Base-by-base conservation (phyloP, 257 asterid species). In the Ilex asprella region DNA sequence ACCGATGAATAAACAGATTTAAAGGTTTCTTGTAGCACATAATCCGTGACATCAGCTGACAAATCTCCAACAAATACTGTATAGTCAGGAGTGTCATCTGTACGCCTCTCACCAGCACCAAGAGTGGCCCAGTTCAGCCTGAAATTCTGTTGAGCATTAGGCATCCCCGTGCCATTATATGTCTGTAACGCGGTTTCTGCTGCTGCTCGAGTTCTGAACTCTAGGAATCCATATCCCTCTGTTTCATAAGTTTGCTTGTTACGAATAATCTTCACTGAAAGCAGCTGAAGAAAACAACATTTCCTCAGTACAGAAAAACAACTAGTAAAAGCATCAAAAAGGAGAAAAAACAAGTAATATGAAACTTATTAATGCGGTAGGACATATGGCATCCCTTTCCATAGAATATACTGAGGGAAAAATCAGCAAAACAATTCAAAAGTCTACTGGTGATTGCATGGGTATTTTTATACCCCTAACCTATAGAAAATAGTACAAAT, bases 191-290 rank as follows among this genome's bases (percentile, higher is more conserved):
- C 75, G 58, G 31, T 76, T 46, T 86, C 95, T 63, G 96, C 95
- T 16, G 86, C 59, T n/a, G 86, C 81, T 66, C 53, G 96, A 58
- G 79, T 67, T 73, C 91, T 73, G 67, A 89, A 84, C 70, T 89
- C 96, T 16, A 89, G 77, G 59, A 89, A 89, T n/a, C 96, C 96
- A 76, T 86, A 89, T 35, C 95, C 93, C 78, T 86, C 96, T 7
- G 95, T 78, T 61, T 86, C 93, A 41, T 79, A 76, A 16, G 89
- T 80, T 70, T 73, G 87, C 84, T 84, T 86, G 76, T 82, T 86
- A 32, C 91, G 83, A 39, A 89, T 86, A 6, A 86, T 82, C 82
- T 89, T 89, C 7, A 82, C 86, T 53, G 89, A 68, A 43, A 66
- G 64, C 51, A 89, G 86, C 96, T 89, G 88, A 53, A 70, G 49